Evolutionary conservation across 116 monocot genomes (phyloP).

Genomic region (Thalassia testudinum): DNA sequence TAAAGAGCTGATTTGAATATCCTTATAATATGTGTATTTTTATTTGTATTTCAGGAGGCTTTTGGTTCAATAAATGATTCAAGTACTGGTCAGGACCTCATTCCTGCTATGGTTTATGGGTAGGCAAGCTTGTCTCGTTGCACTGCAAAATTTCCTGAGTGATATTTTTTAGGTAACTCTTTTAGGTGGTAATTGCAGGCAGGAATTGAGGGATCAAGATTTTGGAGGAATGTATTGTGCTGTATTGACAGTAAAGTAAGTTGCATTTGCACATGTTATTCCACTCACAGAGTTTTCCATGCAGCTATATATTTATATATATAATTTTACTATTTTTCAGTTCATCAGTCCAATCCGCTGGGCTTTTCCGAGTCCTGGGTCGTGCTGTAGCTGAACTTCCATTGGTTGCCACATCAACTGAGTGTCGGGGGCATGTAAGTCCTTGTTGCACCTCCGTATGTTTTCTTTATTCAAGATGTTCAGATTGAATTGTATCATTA

Average conservation of each 20-base stretch:
- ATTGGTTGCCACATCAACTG: conserved; percentile 57
- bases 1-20: too few species aligned
- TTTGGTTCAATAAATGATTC: conserved; percentile 32
- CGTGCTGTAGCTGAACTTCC: conserved; percentile 71
- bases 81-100: conserved; percentile 16
- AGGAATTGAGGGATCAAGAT: conserved; percentile 44
- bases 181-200: conserved; percentile 13
- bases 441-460: too few species aligned
- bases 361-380: conserved; percentile 61
- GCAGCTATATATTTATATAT: background rate
- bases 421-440: conserved; percentile 43
- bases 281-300: too few species aligned
- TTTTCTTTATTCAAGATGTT: too few species aligned
- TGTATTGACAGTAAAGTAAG: conserved; percentile 44
- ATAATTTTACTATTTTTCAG: conserved; percentile 16
- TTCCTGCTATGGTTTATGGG: conserved; percentile 41
- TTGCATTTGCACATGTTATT: background rate
- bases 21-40: too few species aligned
- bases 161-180: too few species aligned
- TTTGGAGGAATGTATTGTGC: conserved; percentile 72
- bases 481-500: too few species aligned
- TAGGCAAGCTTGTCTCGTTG: background rate
- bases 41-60: conserved; percentile 15
- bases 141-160: too few species aligned
- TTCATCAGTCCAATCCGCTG: conserved; percentile 69